Evolutionary conservation across 495 filamentous ascomycete genomes (phyloP), one percentile per base, ranked within the genome.

Genomic region (Bombardia bombarda): DNA sequence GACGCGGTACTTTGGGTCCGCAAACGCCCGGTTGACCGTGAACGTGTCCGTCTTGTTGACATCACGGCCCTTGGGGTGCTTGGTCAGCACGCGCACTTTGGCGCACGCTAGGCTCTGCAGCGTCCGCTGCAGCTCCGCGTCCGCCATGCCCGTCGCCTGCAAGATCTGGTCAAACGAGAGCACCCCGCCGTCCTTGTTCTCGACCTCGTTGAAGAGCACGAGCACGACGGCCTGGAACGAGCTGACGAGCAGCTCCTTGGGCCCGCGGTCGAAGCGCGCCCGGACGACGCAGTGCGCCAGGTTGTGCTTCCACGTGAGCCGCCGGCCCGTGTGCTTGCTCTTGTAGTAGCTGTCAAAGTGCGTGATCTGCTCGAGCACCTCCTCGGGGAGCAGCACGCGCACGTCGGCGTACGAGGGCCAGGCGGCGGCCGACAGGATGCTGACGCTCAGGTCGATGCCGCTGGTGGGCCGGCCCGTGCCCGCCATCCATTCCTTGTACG

Each of bases 31-130:
- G 63, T 97, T 97, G 47, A 92, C 76, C 0, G 71, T 70, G 55
- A 99, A 99, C 10, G 75, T 78, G 59, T 99, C 92, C 3, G 74
- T 84, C 1, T 63, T 50, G 39, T 74, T 71, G 38, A 99, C 82
- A 0, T 96, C 88, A 31, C 79, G 77, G 36, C 87, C 84, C 60
- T 85, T 88, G 22, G 92, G 93, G 39, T 77, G 73, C 64, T 99
- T 99, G 38, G 57, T 70, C 14, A 99, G 73, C n/a, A 96, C 86
- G 3, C 87, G 84, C 40, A 83, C 75, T 58, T 86, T 87, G 42
- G 84, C 92, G 53, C 89, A 95, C 23, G 93, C 92, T 9, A 99
- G 77, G 22, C 86, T 93, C 66, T 99, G 92, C 6, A 99, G 75
- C 0, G 92, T 97, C 45, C 92, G 84, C 44, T 82, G 78, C 13